A percentile compares a stretch with the other conserved stretches of the same genome.
These are phyloP conservation scores for Backusella luteola DNA, from an alignment of 192 early-diverging fungal genomes.

Conservation along the genomic window DNA sequence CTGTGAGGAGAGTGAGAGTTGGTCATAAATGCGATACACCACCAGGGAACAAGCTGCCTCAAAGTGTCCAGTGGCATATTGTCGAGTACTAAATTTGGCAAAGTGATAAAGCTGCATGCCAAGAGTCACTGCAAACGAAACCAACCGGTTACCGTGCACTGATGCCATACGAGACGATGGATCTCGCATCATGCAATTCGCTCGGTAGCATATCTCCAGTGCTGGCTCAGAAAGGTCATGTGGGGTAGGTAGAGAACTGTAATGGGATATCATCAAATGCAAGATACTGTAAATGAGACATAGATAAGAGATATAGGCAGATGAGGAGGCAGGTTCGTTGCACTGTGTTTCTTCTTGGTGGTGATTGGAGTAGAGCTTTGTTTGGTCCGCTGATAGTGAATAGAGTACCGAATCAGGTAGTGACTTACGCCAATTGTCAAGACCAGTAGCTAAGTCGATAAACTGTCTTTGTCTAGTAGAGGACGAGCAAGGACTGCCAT, in stretches of 20 bases:
- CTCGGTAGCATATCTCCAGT: not conserved
- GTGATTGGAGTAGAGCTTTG: not conserved
- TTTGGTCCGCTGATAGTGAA: not conserved
- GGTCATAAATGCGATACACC: slow-evolving; percentile 2
- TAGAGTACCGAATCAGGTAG: not conserved
- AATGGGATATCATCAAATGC: not conserved
- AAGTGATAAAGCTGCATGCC: not conserved
- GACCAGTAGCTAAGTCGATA: not conserved
- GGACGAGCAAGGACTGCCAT: not conserved
- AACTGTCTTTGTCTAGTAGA: not conserved
- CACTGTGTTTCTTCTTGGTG: not conserved
- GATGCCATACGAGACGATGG: not conserved
- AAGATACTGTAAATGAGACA: not conserved
- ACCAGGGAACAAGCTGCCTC: not conserved
- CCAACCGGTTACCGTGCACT: not conserved
- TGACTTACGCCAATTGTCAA: not conserved
- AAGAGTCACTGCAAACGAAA: slow-evolving; percentile 7
- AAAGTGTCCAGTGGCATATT: not conserved
- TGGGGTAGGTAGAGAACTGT: not conserved
- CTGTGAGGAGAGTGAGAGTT: not conserved
- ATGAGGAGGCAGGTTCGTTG: not conserved
- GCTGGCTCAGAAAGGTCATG: not conserved
- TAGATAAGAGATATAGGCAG: not conserved
- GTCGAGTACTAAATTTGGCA: not conserved
- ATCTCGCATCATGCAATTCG: not conserved